These are phyloP conservation scores for Tribonema minus DNA, from an alignment of 108 stramenopile genomes.

Conservation along the genomic window DNA sequence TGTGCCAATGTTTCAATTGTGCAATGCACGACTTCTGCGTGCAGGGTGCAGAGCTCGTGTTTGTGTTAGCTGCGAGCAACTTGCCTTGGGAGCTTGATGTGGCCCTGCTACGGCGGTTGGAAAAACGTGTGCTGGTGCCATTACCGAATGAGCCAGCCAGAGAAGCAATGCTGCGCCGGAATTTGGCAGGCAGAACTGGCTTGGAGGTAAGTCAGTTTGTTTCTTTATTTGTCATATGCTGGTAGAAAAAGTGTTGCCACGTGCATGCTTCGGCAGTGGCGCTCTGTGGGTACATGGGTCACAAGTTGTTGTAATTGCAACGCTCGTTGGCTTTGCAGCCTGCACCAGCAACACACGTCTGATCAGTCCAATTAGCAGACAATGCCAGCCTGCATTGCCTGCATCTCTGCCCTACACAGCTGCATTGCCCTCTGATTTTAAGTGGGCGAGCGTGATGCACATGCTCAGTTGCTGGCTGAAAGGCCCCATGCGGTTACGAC, in stretches of 20 bases:
- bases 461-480: too few species aligned
- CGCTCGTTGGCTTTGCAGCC: neutral
- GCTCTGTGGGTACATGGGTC: too few species aligned
- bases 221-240: too few species aligned
- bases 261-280: neutral
- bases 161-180: neutral
- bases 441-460: too few species aligned
- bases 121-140: conserved; percentile 69
- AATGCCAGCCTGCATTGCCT: too few species aligned
- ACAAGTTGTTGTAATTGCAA: too few species aligned
- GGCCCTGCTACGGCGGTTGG: conserved; percentile 76
- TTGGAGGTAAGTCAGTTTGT: neutral
- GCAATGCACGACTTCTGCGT: neutral
- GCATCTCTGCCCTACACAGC: too few species aligned
- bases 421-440: too few species aligned
- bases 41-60: conserved; percentile 19
- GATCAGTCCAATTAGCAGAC: neutral
- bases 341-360: neutral
- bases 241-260: neutral
- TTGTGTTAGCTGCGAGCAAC: conserved; percentile 81
- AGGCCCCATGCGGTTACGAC: too few species aligned
- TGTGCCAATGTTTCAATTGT: too few species aligned
- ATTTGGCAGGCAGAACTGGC: neutral
- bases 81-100: conserved; percentile 86
- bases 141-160: conserved; percentile 55